These are phyloP conservation scores for Hanseniaspora thailandica DNA, from an alignment of 805 yeast genomes.

Conservation along the genomic window DNA sequence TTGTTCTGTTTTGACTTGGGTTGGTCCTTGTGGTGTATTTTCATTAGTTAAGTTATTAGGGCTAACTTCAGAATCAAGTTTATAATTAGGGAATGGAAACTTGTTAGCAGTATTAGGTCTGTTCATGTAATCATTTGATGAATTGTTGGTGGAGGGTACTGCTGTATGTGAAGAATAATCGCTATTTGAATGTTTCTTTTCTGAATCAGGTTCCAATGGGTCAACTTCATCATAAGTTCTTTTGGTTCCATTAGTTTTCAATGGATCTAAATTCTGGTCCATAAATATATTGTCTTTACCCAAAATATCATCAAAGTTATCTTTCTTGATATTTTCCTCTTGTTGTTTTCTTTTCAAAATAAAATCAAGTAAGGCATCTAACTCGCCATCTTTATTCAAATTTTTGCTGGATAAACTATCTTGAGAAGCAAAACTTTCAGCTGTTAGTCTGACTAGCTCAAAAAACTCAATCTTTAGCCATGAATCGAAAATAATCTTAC, in stretches of 20 bases:
- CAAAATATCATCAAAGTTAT: neutral
- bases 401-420: neutral
- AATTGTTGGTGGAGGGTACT: neutral
- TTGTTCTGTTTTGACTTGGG: neutral
- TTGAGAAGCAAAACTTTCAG: conserved; percentile 4
- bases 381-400: neutral
- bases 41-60: neutral
- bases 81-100: conserved; percentile 7
- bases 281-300: neutral
- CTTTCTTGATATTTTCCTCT: neutral
- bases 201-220: neutral
- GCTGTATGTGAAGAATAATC: neutral
- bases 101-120: neutral
- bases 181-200: neutral
- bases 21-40: neutral
- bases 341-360: conserved; percentile 6
- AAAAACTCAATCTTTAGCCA: conserved; percentile 59
- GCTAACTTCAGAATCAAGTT: neutral
- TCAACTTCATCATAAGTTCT: neutral
- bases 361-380: conserved; percentile 2
- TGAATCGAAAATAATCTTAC: conserved; percentile 51
- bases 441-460: conserved; percentile 33
- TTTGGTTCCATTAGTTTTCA: neutral
- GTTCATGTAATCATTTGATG: neutral
- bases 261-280: neutral